phyloP scores from a whole-genome alignment of 1,284 basidiomycete genomes.

The Cerrena zonata region DNA sequence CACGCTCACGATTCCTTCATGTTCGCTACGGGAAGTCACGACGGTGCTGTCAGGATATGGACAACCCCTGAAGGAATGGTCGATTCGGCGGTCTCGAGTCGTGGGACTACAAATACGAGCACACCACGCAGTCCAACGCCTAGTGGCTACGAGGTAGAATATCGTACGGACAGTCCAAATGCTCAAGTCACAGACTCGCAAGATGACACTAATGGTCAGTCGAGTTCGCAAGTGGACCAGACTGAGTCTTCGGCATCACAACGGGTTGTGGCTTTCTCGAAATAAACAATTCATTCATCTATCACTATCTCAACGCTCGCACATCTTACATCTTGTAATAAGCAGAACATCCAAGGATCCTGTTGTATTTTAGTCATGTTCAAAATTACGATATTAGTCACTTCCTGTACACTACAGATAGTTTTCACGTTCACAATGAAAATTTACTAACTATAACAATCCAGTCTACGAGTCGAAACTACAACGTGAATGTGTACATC shows the following conservation, averaged over 20 bases:
- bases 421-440: neutral
- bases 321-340: neutral
- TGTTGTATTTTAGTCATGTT: neutral
- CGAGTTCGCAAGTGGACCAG: neutral
- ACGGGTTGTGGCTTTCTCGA: neutral
- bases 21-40: slow-evolving; percentile 74
- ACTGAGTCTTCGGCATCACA: neutral
- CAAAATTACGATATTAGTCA: neutral
- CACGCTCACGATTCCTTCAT: slow-evolving; percentile 64
- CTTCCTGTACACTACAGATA: neutral
- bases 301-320: too few species aligned
- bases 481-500: neutral
- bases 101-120: slow-evolving; percentile 18
- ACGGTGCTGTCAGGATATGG: slow-evolving; percentile 69
- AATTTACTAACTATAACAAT: neutral
- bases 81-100: slow-evolving; percentile 12
- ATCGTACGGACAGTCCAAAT: slow-evolving; percentile 11
- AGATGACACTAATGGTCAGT: neutral
- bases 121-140: slow-evolving; percentile 14
- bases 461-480: neutral
- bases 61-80: slow-evolving; percentile 28
- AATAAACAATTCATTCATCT: neutral
- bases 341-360: neutral
- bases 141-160: slow-evolving; percentile 15
- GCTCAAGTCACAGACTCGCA: neutral